These are phyloP conservation scores for Domatiomyces globalis DNA, from an alignment of 2,329 filamentous ascomycete species.

Conservation along the genomic window DNA sequence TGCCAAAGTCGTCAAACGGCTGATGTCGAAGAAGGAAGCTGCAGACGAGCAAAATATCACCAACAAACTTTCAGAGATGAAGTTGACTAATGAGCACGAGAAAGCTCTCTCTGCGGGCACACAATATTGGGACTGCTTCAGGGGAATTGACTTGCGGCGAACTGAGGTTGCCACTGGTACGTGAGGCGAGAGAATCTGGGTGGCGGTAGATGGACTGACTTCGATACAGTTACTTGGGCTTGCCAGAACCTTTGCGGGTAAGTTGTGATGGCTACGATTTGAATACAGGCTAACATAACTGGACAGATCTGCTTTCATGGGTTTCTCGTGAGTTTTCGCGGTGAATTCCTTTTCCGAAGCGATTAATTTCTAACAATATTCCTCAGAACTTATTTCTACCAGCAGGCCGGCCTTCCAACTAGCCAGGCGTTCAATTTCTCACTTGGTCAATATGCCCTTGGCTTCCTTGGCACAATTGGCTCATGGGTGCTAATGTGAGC, in stretches of 20 bases:
- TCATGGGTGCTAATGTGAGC: slow-evolving; percentile 34
- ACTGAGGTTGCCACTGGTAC: slow-evolving; percentile 27
- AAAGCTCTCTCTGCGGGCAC: slow-evolving; percentile 17
- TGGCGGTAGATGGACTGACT: slow-evolving; percentile 26
- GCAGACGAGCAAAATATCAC: slow-evolving; percentile 19
- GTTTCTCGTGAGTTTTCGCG: slow-evolving; percentile 22
- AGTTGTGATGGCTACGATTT: background rate
- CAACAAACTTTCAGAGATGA: slow-evolving; percentile 20
- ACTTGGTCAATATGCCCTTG: slow-evolving; percentile 51
- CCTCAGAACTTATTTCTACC: slow-evolving; percentile 39
- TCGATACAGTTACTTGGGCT: slow-evolving; percentile 28
- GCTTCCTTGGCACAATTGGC: slow-evolving; percentile 37
- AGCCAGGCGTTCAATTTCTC: slow-evolving; percentile 26
- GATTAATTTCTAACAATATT: background rate
- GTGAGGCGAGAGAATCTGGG: slow-evolving; percentile 22
- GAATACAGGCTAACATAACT: slow-evolving; percentile 6
- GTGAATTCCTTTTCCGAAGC: slow-evolving; percentile 15
- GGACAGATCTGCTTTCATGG: slow-evolving; percentile 19
- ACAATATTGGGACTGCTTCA: slow-evolving; percentile 24
- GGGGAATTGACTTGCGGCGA: slow-evolving; percentile 25
- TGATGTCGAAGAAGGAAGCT: slow-evolving; percentile 29
- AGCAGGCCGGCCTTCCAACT: slow-evolving; percentile 34
- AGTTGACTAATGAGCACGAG: slow-evolving; percentile 19
- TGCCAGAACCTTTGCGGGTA: slow-evolving; percentile 10
- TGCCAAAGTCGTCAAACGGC: slow-evolving; percentile 27